These are phyloP conservation scores for Leptographium flavum DNA, from an alignment of 2,329 filamentous ascomycete species.

Conservation along the genomic window DNA sequence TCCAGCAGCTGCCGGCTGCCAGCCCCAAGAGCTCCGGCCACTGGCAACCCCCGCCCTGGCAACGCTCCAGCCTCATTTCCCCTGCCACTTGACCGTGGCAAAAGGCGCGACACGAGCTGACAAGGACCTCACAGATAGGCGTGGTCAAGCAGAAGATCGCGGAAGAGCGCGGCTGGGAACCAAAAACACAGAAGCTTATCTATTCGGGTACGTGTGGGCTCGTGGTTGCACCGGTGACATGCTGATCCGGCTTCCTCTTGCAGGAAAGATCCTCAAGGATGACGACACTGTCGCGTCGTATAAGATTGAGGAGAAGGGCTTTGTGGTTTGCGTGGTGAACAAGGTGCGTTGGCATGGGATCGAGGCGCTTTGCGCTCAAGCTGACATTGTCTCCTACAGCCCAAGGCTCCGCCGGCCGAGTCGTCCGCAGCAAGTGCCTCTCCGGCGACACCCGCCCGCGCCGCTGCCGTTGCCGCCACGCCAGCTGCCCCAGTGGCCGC, in stretches of 20 bases:
- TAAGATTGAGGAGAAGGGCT: constrained; percentile 98
- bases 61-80: constrained; percentile 1
- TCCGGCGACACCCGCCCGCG: constrained; percentile 30
- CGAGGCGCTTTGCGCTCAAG: constrained; percentile 9
- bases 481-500: constrained; percentile 33
- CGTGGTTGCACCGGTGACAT: neutral
- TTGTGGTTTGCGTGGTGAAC: constrained; percentile 95
- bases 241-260: neutral
- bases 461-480: constrained; percentile 28
- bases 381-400: constrained; percentile 27
- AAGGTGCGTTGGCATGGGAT: constrained; percentile 48
- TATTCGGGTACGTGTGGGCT: constrained; percentile 65
- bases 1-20: too few relatives aligned
- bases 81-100: neutral
- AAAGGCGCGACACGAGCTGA: neutral
- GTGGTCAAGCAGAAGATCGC: constrained; percentile 86
- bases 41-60: too few relatives aligned
- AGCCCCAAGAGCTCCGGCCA: neutral
- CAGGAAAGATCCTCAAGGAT: constrained; percentile 97
- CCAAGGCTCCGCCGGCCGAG: constrained; percentile 46
- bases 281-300: constrained; percentile 92
- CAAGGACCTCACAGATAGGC: constrained; percentile 48
- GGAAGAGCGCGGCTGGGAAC: constrained; percentile 87
- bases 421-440: constrained; percentile 20
- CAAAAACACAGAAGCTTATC: constrained; percentile 85